phyloP scores from a whole-genome alignment of 176 grass and related monocot genomes.

The Oryza officinalis region DNA sequence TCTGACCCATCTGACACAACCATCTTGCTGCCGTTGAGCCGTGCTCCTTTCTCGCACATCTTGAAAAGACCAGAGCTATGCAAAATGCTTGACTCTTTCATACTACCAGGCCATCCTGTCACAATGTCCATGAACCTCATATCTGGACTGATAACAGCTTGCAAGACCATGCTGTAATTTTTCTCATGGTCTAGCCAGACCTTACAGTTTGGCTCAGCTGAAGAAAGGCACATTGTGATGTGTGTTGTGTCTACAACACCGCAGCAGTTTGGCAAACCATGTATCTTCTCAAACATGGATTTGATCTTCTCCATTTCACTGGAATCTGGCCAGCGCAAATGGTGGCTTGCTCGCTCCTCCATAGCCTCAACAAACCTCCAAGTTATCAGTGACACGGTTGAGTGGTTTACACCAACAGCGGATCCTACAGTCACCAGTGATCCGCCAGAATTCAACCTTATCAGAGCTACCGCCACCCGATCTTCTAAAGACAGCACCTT shows the following conservation, averaged over 20 bases:
- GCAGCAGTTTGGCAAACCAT: slow-evolving; percentile 67
- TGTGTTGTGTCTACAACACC: slow-evolving; percentile 67
- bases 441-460: slow-evolving; percentile 69
- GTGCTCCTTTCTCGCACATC: slow-evolving; percentile 52
- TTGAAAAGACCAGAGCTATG: slow-evolving; percentile 60
- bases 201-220: slow-evolving; percentile 66
- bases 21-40: slow-evolving; percentile 53
- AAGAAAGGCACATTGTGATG: slow-evolving; percentile 73
- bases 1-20: slow-evolving; percentile 46
- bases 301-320: slow-evolving; percentile 61
- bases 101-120: slow-evolving; percentile 70
- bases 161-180: slow-evolving; percentile 78
- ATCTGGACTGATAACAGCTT: slow-evolving; percentile 55
- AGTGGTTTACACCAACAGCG: slow-evolving; percentile 66
- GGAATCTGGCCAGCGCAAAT: slow-evolving; percentile 53
- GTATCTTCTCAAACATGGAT: slow-evolving; percentile 59
- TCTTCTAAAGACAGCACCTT: slow-evolving; percentile 56
- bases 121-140: slow-evolving; percentile 59
- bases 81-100: slow-evolving; percentile 60
- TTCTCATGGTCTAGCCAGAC: slow-evolving; percentile 67
- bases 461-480: slow-evolving; percentile 62
- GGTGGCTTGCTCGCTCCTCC: slow-evolving; percentile 58
- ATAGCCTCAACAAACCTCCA: slow-evolving; percentile 76
- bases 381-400: slow-evolving; percentile 61
- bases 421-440: slow-evolving; percentile 61